phyloP scores from a whole-genome alignment of 108 stramenopile species.

The Hondaea fermentalgiana region DNA sequence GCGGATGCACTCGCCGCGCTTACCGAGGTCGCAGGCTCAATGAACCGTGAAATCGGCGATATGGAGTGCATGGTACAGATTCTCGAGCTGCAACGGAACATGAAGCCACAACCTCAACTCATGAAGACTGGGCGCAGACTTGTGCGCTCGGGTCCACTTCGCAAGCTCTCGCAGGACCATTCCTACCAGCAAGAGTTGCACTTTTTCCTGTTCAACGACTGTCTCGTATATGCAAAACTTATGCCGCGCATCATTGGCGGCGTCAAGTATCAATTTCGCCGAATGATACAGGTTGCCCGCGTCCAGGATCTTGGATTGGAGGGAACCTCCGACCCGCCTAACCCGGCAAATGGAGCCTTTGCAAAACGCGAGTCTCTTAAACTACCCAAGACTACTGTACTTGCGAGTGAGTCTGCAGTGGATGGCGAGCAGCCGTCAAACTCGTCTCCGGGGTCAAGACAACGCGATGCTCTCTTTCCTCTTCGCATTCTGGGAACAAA shows the following conservation, averaged over 20 bases:
- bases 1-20: neutral
- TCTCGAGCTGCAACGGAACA: neutral
- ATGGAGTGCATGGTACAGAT: neutral
- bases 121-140: neutral
- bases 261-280: neutral
- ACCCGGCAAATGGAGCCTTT: too few species aligned
- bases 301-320: neutral
- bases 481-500: neutral
- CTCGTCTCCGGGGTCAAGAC: neutral
- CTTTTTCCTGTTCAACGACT: neutral
- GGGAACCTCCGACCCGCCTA: too few species aligned
- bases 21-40: neutral
- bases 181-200: neutral
- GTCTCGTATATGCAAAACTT: neutral
- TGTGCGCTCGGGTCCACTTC: neutral
- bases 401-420: too few species aligned
- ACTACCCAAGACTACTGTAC: too few species aligned
- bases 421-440: neutral
- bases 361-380: too few species aligned
- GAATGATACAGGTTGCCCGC: neutral
- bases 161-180: neutral
- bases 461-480: neutral
- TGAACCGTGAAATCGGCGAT: slow-evolving; percentile 12
- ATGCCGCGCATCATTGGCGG: neutral
- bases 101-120: neutral